phyloP scores from a whole-genome alignment of 148 eudicot species.

The Tetragonia tetragonoides region DNA sequence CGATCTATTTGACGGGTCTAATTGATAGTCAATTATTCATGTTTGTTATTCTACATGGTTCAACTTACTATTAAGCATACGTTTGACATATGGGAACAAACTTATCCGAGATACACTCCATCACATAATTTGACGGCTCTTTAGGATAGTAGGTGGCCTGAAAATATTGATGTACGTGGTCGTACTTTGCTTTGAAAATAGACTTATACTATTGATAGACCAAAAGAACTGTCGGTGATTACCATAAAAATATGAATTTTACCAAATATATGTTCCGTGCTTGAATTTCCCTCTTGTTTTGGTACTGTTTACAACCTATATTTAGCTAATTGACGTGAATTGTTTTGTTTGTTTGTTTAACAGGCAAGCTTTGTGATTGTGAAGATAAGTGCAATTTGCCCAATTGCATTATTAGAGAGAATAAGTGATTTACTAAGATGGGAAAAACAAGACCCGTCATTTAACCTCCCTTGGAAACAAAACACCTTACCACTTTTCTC shows the following conservation, averaged over 20 bases:
- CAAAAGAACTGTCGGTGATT: too few species aligned
- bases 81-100: too few species aligned
- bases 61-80: too few species aligned
- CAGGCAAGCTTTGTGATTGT: conserved; percentile 67
- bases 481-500: conserved; percentile 48
- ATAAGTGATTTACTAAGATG: conserved; percentile 60
- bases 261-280: not conserved
- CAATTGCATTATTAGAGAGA: conserved; percentile 38
- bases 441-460: conserved; percentile 44
- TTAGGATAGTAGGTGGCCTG: too few species aligned
- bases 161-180: too few species aligned
- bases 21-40: too few species aligned
- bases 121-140: too few species aligned
- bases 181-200: too few species aligned
- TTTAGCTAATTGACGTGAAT: not conserved
- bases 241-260: not conserved
- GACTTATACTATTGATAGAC: too few species aligned
- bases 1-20: too few species aligned
- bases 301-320: not conserved
- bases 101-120: too few species aligned
- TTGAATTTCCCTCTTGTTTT: not conserved
- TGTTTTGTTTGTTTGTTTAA: not conserved
- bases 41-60: too few species aligned
- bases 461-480: conserved; percentile 67
- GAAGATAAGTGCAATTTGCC: conserved; percentile 65